Evolutionary conservation across 1,284 basidiomycete genomes (phyloP), one percentile per base, ranked within the genome.

Genomic region (Heterobasidion annosum): DNA sequence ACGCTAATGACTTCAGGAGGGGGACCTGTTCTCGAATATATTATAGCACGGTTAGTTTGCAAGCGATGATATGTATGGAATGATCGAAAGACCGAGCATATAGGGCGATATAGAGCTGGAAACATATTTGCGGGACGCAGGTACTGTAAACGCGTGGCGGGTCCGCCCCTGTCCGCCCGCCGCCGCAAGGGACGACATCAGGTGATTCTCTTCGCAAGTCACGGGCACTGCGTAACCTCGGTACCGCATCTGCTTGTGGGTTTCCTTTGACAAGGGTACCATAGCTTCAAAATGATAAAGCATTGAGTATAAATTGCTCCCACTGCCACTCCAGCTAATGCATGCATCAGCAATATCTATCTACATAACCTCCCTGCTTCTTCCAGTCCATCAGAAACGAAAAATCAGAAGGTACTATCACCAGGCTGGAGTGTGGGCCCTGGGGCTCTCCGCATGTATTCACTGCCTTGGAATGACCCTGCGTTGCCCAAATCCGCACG

Each of bases 11-110:
- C 85, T 19, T 77, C 64, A 10, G 73, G 59, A 1, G 88, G 85
- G 51, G 79, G 70, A 35, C 89, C 88, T 57, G 75, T 77, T 16
- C 73, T 61, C 2, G 73, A 68, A 67, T 87, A 91, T 42, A 85
- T 73, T 40, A 91, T 68, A 7, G 87, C 88, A 56, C 88, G 79
- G 62, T 79, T 77, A 37, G 66, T 65, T 2, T 42, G 54, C 44
- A 35, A 6, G 43, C 50, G 12, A 9, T 40, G 25, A 10, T 57
- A 54, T 2, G 52, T 55, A 32, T 60, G 58, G 15, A 60, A 59
- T 6, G 40, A n/a, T 43, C 58, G 56, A 13, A 15, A 12, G 10
- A 16, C n/a, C 16, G 45, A 47, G n/a, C 45, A 7, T 13, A 43
- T 25, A 25, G 25, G 25, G 25, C 25, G 25, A 3, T 25, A 4